These are phyloP conservation scores for Apiospora saccharicola DNA, from an alignment of 2,329 filamentous ascomycete species.

Conservation along the genomic window DNA sequence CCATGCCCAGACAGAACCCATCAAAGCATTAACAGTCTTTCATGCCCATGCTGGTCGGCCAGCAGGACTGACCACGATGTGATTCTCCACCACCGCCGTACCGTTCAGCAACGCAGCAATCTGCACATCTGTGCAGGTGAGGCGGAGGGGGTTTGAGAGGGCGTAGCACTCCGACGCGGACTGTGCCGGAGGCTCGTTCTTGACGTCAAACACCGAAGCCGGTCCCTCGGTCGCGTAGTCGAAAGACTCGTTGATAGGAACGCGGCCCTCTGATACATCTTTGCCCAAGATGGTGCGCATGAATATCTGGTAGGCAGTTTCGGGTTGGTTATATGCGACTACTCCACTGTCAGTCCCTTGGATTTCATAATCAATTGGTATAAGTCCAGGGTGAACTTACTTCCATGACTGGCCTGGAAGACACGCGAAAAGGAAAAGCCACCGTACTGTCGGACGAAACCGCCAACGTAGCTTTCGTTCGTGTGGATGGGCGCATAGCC, in stretches of 20 bases:
- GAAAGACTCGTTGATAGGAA: slow-evolving; percentile 37
- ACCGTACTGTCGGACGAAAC: slow-evolving; percentile 58
- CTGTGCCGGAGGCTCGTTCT: slow-evolving; percentile 24
- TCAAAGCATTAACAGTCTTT: too few species aligned
- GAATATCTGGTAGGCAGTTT: slow-evolving; percentile 54
- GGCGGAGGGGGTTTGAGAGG: slow-evolving; percentile 10
- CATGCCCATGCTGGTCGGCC: slow-evolving; percentile 11
- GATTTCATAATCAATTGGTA: neutral
- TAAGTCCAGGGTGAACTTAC: neutral
- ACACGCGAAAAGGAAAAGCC: slow-evolving; percentile 58
- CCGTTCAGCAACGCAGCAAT: slow-evolving; percentile 23
- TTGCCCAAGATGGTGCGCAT: slow-evolving; percentile 52
- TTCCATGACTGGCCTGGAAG: slow-evolving; percentile 48
- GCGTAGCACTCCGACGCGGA: slow-evolving; percentile 26
- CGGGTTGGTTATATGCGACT: neutral
- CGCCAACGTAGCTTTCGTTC: slow-evolving; percentile 49
- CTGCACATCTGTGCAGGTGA: slow-evolving; percentile 25
- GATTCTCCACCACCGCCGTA: slow-evolving; percentile 26
- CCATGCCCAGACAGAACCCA: too few species aligned
- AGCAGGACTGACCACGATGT: slow-evolving; percentile 26
- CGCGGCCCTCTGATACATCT: slow-evolving; percentile 61
- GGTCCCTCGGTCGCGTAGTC: slow-evolving; percentile 30
- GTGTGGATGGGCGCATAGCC: slow-evolving; percentile 58
- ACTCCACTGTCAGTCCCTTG: neutral
- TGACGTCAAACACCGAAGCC: slow-evolving; percentile 29